Evolutionary conservation across 139 green algal genomes (phyloP), one percentile per base, ranked within the genome.

Genomic region (Marvania coccoides): DNA sequence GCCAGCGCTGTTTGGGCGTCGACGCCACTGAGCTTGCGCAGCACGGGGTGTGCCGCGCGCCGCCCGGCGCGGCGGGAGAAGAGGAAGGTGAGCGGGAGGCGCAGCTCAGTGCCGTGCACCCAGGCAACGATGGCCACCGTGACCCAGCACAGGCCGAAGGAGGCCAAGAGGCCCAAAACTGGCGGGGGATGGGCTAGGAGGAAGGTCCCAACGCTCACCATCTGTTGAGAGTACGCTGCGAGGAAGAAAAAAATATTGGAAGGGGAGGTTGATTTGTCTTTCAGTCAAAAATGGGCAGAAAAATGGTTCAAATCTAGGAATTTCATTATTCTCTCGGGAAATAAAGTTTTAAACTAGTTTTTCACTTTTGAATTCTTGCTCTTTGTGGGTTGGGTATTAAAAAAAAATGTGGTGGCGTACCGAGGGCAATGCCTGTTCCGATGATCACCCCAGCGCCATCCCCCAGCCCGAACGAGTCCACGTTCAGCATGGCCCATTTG

Each of bases 21-120:
- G 30, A 26, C 26, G 61, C 28, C 59, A 23, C 54, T 14, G 13
- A 30, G 13, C 23, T 28, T 60, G 55, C 40, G 34, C 15, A 24
- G 40, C 34, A 53, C 14, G 14, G 30, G 23, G 2, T 24, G 36
- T n/a, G 5, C 6, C 33, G 28, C 6, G 10, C 6, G 8, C 19
- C 19, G 3, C 57, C 4, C 38, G 14, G 12, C 51, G 14, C 42
- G 19, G 12, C 59, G n/a, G n/a, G 19, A n/a, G 14, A 53, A 40
- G 38, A 59, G 64, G 28, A 70, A 78, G 7, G 42, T 56, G 28
- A 73, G 31, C 8, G 71, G 71, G 33, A 78, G 58, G 13, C 67
- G n/a, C 23, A 69, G 58, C 67, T 69, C 67, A 3, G 61, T 23
- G 8, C 34, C 59, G 28, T 74, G 67, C 8, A 66, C 29, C 31